These are phyloP conservation scores for Fragilariopsis cylindrus DNA, from an alignment of 108 stramenopile genomes.

Conservation along the genomic window DNA sequence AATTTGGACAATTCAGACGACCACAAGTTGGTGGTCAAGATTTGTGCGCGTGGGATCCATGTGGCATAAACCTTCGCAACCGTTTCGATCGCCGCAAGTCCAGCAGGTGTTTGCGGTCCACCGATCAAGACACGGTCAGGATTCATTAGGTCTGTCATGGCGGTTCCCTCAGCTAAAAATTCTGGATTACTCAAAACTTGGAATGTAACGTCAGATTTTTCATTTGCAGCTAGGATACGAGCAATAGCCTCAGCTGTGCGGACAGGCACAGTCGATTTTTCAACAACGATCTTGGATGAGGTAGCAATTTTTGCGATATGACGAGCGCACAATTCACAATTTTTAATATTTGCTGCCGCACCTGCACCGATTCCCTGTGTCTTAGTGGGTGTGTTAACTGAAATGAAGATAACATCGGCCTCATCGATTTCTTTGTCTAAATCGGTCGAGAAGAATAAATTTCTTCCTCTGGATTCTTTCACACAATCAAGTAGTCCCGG, in stretches of 20 bases:
- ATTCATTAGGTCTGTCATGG: slow-evolving; percentile 90
- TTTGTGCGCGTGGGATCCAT: slow-evolving; percentile 94
- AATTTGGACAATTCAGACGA: slow-evolving; percentile 99
- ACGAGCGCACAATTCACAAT: slow-evolving; percentile 99
- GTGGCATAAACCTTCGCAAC: slow-evolving; percentile 87
- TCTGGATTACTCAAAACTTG: slow-evolving; percentile 98
- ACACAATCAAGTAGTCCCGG: slow-evolving; percentile 96
- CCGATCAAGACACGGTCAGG: slow-evolving; percentile 98
- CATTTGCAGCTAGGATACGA: slow-evolving; percentile 93
- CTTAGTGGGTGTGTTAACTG: slow-evolving; percentile 99
- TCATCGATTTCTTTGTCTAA: slow-evolving; percentile 89
- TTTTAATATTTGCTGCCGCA: slow-evolving; percentile 98
- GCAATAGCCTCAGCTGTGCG: slow-evolving; percentile 96
- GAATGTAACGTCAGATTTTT: slow-evolving; percentile 80
- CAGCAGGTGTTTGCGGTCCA: slow-evolving; percentile 92
- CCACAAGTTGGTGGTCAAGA: slow-evolving; percentile 98
- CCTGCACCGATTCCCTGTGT: slow-evolving; percentile 98
- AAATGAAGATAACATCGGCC: slow-evolving; percentile 98
- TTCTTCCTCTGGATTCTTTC: slow-evolving; percentile 65
- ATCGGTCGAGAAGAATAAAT: slow-evolving; percentile 98
- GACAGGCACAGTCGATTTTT: slow-evolving; percentile 99
- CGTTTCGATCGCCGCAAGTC: slow-evolving; percentile 80
- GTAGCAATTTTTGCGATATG: slow-evolving; percentile 95
- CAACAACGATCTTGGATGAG: slow-evolving; percentile 95
- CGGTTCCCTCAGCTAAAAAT: slow-evolving; percentile 99